Evolutionary conservation across 495 filamentous ascomycete species (phyloP), one percentile per base, ranked within the genome.

Genomic region (Tuber indicum): DNA sequence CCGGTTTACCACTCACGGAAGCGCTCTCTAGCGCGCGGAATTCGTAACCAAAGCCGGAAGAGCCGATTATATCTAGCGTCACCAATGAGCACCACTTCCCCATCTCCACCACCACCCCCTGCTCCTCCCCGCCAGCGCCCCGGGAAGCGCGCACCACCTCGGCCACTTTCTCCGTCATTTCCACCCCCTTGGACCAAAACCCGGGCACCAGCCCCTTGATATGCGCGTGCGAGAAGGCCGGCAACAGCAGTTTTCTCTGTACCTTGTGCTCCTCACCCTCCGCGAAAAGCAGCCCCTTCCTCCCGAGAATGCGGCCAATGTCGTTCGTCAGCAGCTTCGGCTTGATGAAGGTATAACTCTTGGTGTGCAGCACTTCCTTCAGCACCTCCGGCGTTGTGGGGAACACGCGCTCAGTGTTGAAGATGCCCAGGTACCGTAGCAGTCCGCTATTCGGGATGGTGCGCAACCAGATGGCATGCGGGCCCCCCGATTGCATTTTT

Each of bases 51-150:
- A 97, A 89, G 14, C 12, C 14, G 44, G 44, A 45, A 14, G 44
- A 45, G 44, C 94, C 94, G 78, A 98, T 95, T 74, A 97, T 94
- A 81, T 98, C 94, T 16, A 97, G 90, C 0, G 94, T 94, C 0
- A 90, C 89, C n/a, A 94, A 89, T 66, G 87, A 84, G 21, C 77
- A 78, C 86, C 86, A 86, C 19, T 70, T 39, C 26, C 39, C 17
- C 70, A 82, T 80, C 46, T 82, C 75, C 4, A 74, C n/a, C 14
- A 75, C 45, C 9, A 58, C 70, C 7, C 14, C 23, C 1, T 43
- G 5, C 36, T 86, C 85, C 74, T 85, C 85, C 0, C 85, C 83
- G 47, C 82, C 78, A 2, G 69, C 75, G 14, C 86, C 81, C 84
- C 96, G 97, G 42, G 42, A 43, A 43, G 42, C 42, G 42, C 42